These are phyloP conservation scores for Nemania diffusa DNA, from an alignment of 2,329 filamentous ascomycete genomes.

Conservation along the genomic window DNA sequence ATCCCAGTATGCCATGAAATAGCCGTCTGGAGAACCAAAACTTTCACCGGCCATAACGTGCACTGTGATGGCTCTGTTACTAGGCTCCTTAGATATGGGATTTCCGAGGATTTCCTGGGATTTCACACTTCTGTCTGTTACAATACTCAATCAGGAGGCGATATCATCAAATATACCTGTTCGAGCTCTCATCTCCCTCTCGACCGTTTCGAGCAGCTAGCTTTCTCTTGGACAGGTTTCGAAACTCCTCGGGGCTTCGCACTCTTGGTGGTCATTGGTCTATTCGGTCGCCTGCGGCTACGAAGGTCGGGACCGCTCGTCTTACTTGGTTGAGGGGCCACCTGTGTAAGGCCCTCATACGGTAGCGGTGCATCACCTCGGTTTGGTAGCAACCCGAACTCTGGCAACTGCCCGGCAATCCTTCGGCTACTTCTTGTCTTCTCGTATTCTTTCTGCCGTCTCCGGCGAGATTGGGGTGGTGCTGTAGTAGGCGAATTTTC, in stretches of 20 bases:
- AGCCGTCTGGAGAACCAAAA: too few relatives aligned
- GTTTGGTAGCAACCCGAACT: constrained; percentile 1
- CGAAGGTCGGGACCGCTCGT: neutral
- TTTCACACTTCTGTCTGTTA: neutral
- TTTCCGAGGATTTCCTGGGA: neutral
- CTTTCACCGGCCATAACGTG: neutral
- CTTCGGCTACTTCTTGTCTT: constrained; percentile 2
- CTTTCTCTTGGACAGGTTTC: neutral
- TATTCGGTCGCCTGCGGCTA: neutral
- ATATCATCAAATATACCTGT: neutral
- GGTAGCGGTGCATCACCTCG: constrained; percentile 6
- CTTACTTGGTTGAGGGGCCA: neutral
- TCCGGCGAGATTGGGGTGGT: constrained; percentile 5
- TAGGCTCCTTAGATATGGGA: neutral
- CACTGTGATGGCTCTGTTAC: neutral
- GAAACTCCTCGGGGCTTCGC: constrained; percentile 8
- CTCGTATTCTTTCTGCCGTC: constrained; percentile 13
- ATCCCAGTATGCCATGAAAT: too few relatives aligned
- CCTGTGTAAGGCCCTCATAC: neutral
- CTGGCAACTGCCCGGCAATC: constrained; percentile 4
- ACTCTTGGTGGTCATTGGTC: neutral
- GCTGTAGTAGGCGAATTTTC: neutral
- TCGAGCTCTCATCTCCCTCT: constrained; percentile 1
- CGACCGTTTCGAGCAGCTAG: neutral
- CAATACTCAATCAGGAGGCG: neutral